Conservation (phyloP, 768 basidiomycete species). For the Boletus rufocinnamomeus region DNA sequence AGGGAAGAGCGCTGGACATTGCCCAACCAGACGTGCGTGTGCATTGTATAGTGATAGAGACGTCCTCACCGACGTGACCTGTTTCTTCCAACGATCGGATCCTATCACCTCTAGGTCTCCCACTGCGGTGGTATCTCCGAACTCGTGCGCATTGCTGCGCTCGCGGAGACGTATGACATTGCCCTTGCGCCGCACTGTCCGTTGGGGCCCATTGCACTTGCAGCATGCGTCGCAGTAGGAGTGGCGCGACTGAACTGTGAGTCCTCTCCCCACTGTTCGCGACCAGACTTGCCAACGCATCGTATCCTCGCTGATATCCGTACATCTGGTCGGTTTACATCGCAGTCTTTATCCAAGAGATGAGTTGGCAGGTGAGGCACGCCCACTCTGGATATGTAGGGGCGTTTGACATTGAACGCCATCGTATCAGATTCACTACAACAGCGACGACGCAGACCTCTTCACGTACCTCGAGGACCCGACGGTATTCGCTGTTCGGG, state of each 20-base stretch:
- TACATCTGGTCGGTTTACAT: conserved; percentile 14
- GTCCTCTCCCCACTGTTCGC: conserved; percentile 18
- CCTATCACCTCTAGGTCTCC: conserved; percentile 40
- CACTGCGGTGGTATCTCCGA: conserved; percentile 66
- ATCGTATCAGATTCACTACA: conserved; percentile 59
- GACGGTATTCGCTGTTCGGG: conserved; percentile 51
- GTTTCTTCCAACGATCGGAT: not conserved
- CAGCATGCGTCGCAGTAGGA: conserved; percentile 68
- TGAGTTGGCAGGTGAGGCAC: conserved; percentile 55
- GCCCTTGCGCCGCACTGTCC: conserved; percentile 75
- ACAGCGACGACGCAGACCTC: conserved; percentile 57
- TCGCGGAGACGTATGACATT: conserved; percentile 71
- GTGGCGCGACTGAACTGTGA: conserved; percentile 59
- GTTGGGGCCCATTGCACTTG: conserved; percentile 68
- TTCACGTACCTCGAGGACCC: conserved; percentile 59
- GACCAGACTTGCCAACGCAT: not conserved
- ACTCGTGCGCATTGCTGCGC: conserved; percentile 54
- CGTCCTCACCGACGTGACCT: not conserved
- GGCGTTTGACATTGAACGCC: not conserved
- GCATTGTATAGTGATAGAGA: not conserved
- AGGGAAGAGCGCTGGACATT: conserved; percentile 63
- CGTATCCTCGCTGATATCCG: not conserved
- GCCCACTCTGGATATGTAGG: not conserved
- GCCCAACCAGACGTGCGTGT: conserved; percentile 63
- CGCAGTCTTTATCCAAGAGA: conserved; percentile 59